These are phyloP conservation scores for Aspergillus bertholletiae DNA, from an alignment of 495 filamentous ascomycete species.

Conservation along the genomic window DNA sequence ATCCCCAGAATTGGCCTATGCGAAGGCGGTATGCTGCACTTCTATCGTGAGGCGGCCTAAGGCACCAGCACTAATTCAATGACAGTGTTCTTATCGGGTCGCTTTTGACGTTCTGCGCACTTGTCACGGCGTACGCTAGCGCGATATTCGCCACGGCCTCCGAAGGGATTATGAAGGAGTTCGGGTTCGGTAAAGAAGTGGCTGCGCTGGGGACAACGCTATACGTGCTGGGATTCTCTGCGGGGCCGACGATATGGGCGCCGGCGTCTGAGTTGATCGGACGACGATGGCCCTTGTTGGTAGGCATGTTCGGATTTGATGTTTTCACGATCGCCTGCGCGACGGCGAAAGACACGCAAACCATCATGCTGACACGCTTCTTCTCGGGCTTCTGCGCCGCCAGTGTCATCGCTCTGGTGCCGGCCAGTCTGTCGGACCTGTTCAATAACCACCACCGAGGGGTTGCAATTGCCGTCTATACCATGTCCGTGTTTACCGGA, in stretches of 20 bases:
- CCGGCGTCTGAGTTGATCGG: constrained; percentile 77
- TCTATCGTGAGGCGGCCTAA: background rate
- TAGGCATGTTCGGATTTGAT: constrained; percentile 45
- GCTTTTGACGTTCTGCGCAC: constrained; percentile 32
- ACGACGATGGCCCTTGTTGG: constrained; percentile 43
- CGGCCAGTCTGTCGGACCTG: constrained; percentile 46
- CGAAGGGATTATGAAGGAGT: constrained; percentile 35
- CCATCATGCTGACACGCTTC: constrained; percentile 46
- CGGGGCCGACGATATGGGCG: constrained; percentile 53
- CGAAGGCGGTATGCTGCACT: constrained; percentile 14
- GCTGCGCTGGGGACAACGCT: constrained; percentile 48
- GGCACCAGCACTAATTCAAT: background rate
- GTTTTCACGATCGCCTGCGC: constrained; percentile 51
- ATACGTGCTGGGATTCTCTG: constrained; percentile 47
- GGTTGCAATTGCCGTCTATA: constrained; percentile 45
- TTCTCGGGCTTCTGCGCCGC: constrained; percentile 47
- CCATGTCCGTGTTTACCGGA: constrained; percentile 40
- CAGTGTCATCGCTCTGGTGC: constrained; percentile 46
- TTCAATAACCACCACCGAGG: constrained; percentile 42
- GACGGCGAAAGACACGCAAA: constrained; percentile 54
- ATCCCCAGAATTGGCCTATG: constrained; percentile 48
- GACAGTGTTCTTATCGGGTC: constrained; percentile 12
- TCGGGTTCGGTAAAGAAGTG: constrained; percentile 42
- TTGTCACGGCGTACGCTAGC: constrained; percentile 46
- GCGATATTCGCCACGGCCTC: constrained; percentile 50